Evolutionary conservation across 257 asterid genomes (phyloP), one percentile per base, ranked within the genome.

Genomic region (Scutellaria minor): DNA sequence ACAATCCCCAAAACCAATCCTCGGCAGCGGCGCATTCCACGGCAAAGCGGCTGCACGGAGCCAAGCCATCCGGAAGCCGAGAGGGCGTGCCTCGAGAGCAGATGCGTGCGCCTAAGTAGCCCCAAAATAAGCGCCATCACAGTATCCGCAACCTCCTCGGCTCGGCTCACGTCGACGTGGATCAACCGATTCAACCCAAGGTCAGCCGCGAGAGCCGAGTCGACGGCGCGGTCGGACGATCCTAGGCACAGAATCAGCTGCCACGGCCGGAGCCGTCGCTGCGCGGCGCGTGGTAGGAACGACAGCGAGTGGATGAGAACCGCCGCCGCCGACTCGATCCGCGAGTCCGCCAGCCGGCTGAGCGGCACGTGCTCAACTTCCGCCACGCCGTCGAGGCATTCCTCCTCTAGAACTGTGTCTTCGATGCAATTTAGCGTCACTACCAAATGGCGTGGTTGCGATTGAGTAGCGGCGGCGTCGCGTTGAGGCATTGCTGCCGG

Each of bases 21-120:
- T 22, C 86, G 81, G 68, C 86, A 82, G 7, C 86, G 79, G 40
- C 82, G 82, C 86, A 82, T 82, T 68, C 99, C 99, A 14, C 99
- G 95, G 79, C 99, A 95, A 42, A 92, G 92, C 58, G 98, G 99
- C 96, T 95, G 99, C 72, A 95, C 91, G 1, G 97, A 88, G 58
- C 99, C 99, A 41, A 95, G 91, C 99, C 99, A 95, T 9, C 99
- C 98, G 13, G 99, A 92, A 53, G 97, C 97, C 53, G 99, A 92
- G 50, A 88, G 84, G 2, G 96, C 84, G 71, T 88, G 98, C 27
- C 95, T 83, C 6, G 97, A 95, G 50, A 95, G 95, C 79, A 95
- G 84, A 78, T 95, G 99, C 68, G 99, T 95, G 22, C 99, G 90
- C 64, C 98, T 87, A 11, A 95, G 85, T 44, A 95, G 75, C 75